Evolutionary conservation across 768 basidiomycete genomes (phyloP).

Genomic region (Obba rivulosa): DNA sequence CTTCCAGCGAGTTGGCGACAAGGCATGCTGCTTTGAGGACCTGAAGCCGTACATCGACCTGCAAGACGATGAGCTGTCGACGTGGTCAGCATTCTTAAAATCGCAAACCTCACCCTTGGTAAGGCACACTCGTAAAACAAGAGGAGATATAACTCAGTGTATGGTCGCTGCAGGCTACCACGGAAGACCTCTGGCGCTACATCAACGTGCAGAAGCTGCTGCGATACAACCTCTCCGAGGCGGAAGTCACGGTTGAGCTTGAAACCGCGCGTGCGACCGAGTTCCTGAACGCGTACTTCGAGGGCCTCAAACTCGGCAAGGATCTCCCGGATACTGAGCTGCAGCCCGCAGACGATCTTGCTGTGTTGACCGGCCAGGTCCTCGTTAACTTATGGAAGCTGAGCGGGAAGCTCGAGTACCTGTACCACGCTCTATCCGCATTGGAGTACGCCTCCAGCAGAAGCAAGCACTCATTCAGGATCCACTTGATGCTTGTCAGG

Average conservation of each 20-base stretch:
- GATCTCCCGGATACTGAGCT: constrained; percentile 70
- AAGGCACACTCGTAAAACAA: constrained; percentile 29
- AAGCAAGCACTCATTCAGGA: constrained; percentile 78
- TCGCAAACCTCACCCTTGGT: constrained; percentile 35
- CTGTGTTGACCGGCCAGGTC: constrained; percentile 65
- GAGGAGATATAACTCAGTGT: neutral
- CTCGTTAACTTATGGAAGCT: constrained; percentile 61
- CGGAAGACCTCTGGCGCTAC: constrained; percentile 51
- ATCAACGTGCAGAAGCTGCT: constrained; percentile 76
- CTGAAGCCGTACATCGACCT: constrained; percentile 60
- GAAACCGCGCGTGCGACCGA: constrained; percentile 48
- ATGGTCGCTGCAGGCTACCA: constrained; percentile 35
- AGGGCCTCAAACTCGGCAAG: constrained; percentile 60
- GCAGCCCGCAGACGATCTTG: constrained; percentile 85
- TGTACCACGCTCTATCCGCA: constrained; percentile 59
- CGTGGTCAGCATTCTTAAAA: constrained; percentile 53
- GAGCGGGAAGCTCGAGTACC: constrained; percentile 46
- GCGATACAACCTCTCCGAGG: constrained; percentile 48
- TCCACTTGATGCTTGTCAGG: constrained; percentile 70
- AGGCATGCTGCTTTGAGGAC: constrained; percentile 86
- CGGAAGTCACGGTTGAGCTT: constrained; percentile 48
- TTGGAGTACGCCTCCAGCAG: constrained; percentile 67
- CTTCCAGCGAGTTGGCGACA: constrained; percentile 68
- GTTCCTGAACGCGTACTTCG: constrained; percentile 59
- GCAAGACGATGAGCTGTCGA: constrained; percentile 38